Evolutionary conservation across 139 green algal genomes (phyloP).

Genomic region (Astrephomene gubernaculifera): DNA sequence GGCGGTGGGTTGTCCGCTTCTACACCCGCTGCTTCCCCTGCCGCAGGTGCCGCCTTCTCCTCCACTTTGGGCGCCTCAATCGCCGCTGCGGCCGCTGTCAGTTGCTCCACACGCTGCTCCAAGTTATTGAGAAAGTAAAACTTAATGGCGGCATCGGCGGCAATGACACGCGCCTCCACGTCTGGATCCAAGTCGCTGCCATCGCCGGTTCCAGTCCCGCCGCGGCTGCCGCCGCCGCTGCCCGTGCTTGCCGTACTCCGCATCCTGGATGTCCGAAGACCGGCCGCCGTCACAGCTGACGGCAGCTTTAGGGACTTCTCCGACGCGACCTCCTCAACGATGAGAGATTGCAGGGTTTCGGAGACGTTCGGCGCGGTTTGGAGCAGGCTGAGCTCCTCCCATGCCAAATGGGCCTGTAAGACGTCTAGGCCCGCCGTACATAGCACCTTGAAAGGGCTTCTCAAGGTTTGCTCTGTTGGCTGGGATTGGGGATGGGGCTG

Average conservation of each 20-base stretch:
- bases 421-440: not conserved
- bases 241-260: not conserved
- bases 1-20: not conserved
- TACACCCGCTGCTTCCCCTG: not conserved
- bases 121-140: not conserved
- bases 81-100: not conserved
- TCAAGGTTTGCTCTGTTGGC: not conserved
- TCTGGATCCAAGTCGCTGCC: not conserved
- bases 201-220: not conserved
- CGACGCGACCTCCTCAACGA: slow-evolving; percentile 17
- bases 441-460: not conserved
- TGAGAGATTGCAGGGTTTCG: not conserved
- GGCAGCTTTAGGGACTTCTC: not conserved
- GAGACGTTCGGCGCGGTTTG: not conserved
- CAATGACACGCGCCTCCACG: not conserved
- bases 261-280: no score
- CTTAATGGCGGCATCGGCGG: slow-evolving; percentile 13
- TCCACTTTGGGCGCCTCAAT: not conserved
- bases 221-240: not conserved
- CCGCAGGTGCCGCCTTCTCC: not conserved
- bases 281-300: not conserved
- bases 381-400: slow-evolving; percentile 39
- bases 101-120: not conserved
- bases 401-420: slow-evolving; percentile 18
- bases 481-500: no score